phyloP scores from a whole-genome alignment of 352 stramenopile genomes.

The Plasmopara muralis region DNA sequence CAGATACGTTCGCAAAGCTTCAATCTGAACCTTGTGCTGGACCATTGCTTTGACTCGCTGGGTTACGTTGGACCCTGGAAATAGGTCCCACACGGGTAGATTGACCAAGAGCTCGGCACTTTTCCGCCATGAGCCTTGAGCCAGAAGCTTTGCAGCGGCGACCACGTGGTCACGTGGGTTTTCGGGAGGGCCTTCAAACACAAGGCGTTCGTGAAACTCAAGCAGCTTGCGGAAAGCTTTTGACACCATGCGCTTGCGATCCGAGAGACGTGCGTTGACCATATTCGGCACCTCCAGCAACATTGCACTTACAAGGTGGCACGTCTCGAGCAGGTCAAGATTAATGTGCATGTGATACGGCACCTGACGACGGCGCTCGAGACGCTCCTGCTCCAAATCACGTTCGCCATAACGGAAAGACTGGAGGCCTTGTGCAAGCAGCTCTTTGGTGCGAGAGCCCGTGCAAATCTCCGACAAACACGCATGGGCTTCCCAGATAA shows the following conservation, averaged over 20 bases:
- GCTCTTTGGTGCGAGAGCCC: conserved; percentile 89
- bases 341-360: conserved; percentile 99
- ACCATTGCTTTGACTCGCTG: conserved; percentile 89
- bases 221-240: conserved; percentile 93
- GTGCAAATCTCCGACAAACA: conserved; percentile 97
- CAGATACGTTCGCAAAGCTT: conserved; percentile 95
- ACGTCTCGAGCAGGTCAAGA: conserved; percentile 96
- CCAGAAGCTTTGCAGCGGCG: conserved; percentile 90
- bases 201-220: conserved; percentile 85
- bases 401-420: conserved; percentile 91
- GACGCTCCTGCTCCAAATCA: conserved; percentile 95
- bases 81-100: conserved; percentile 94
- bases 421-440: conserved; percentile 95
- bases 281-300: conserved; percentile 98
- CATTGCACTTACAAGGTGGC: conserved; percentile 97
- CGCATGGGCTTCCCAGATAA: conserved; percentile 95
- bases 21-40: conserved; percentile 92
- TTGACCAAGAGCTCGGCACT: conserved; percentile 82
- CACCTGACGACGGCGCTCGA: conserved; percentile 94
- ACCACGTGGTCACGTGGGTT: conserved; percentile 98
- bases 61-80: conserved; percentile 82
- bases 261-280: conserved; percentile 77
- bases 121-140: conserved; percentile 94
- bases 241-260: conserved; percentile 88
- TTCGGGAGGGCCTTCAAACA: conserved; percentile 97